A percentile compares a stretch with the other conserved stretches of the same genome.
These are phyloP conservation scores for Paraphaeosphaeria sporulosa DNA, from an alignment of 2,329 filamentous ascomycete genomes.

Conservation along the genomic window DNA sequence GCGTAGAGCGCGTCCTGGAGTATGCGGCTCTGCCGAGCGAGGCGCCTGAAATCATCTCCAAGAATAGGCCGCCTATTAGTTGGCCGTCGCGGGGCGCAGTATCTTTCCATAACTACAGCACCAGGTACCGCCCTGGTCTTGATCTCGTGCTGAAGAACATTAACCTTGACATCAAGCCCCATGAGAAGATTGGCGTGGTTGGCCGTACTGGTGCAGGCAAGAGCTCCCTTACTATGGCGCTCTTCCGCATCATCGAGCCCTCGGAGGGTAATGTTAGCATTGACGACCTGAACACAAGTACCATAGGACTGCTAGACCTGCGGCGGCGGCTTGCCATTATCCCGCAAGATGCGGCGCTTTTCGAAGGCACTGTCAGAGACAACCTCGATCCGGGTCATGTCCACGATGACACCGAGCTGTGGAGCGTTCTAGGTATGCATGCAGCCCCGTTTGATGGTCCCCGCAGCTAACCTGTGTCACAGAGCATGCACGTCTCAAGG, in stretches of 20 bases:
- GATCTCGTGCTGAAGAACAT: conserved; percentile 94
- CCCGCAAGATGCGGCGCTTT: conserved; percentile 94
- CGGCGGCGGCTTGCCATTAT: conserved; percentile 93
- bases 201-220: conserved; percentile 96
- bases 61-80: conserved; percentile 83
- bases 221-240: conserved; percentile 86
- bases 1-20: conserved; percentile 95
- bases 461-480: conserved; percentile 34
- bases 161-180: conserved; percentile 88
- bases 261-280: conserved; percentile 84
- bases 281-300: conserved; percentile 86
- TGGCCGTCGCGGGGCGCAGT: conserved; percentile 93
- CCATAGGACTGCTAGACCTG: conserved; percentile 88
- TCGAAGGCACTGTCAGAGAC: conserved; percentile 90
- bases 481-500: conserved; percentile 94
- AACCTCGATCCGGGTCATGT: conserved; percentile 95
- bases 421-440: conserved; percentile 86
- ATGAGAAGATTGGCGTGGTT: conserved; percentile 98
- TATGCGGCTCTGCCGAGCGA: conserved; percentile 92
- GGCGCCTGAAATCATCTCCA: conserved; percentile 90
- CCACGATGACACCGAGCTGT: conserved; percentile 95
- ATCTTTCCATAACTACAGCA: conserved; percentile 92
- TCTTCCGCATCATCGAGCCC: conserved; percentile 96
- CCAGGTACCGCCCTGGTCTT: conserved; percentile 86
- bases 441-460: not conserved